Base-by-base conservation (phyloP, 495 filamentous ascomycete genomes). In the Terfezia claveryi region DNA sequence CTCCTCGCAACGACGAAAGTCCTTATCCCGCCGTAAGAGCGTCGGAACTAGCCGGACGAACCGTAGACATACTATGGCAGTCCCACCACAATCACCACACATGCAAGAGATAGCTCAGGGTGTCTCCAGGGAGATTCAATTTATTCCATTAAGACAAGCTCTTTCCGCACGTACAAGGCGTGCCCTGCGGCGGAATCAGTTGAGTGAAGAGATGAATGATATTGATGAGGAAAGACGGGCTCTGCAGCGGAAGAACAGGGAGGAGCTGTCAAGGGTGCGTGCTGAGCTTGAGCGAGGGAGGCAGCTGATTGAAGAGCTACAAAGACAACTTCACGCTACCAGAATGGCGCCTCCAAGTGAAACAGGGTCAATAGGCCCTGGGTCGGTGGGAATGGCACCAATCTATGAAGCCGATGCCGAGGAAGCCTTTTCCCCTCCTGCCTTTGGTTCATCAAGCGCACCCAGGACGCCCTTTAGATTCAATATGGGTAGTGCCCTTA, bases 141-240 rank as follows among this genome's bases (percentile, higher is more conserved):
- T 80, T 58, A 71, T 72, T 2, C 79, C 81, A 10, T 62, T 83
- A 38, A 69, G 71, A 17, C 73, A 79, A 41, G 71, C 77, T 2
- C 60, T 85, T 49, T 77, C 79, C 53, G 62, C 64, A 27, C 72
- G 81, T 10, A 73, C 73, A 6, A 72, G 73, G 55, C 74, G 81
- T 10, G 72, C 78, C n/a, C 72, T 83, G 14, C 71, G 74, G 23
- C 74, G 78, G 9, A 74, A 74, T 57, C 76, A 78, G n/a, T 64
- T 84, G 23, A 81, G 78, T 56, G 73, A 80, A 62, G 79, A 82
- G 59, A 71, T 80, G 52, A 83, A 77, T 60, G 66, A 71, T 37
- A 72, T 80, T 46, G 70, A 76, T 49, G 71, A 68, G 0, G 74
- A 77, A 51, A 73, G 72, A 57, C 68, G 69, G 23, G 64, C 66